Percentiles rank a stretch among this genome's conserved stretches.
Evolutionary conservation across 441 rosid species (phyloP).

Genomic region (Erodium chrysanthum): DNA sequence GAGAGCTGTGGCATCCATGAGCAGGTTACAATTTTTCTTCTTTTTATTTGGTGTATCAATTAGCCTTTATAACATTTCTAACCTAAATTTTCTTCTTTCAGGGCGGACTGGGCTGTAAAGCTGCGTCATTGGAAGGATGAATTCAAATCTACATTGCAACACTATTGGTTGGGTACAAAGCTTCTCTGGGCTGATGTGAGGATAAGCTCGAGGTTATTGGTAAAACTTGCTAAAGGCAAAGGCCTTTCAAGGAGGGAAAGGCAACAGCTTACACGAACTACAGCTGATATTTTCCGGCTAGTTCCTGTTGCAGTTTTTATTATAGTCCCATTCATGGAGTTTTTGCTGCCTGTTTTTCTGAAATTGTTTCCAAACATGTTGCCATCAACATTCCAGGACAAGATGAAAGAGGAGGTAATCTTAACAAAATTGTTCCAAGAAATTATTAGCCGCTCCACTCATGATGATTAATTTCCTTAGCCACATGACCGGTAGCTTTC

Average conservation of each 20-base stretch:
- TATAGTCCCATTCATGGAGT: conserved; percentile 51
- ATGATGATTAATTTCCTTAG: neutral
- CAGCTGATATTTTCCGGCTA: conserved; percentile 28
- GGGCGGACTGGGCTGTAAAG: conserved; percentile 67
- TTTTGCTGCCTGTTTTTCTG: conserved; percentile 67
- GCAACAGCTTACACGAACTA: conserved; percentile 24
- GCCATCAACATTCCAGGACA: conserved; percentile 97
- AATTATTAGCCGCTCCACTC: conserved; percentile 8
- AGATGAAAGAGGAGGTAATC: conserved; percentile 92
- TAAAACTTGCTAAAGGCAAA: conserved; percentile 25
- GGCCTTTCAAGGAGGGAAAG: conserved; percentile 28
- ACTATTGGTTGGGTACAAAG: conserved; percentile 88
- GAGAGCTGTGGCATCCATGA: conserved; percentile 87
- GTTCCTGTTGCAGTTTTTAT: conserved; percentile 27
- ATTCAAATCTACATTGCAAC: conserved; percentile 57
- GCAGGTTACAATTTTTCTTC: conserved; percentile 48
- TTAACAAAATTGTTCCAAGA: neutral
- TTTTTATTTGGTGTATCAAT: conserved; percentile 15
- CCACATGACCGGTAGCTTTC: neutral
- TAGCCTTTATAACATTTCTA: conserved; percentile 17
- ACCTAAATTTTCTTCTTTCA: conserved; percentile 22
- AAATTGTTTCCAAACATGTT: conserved; percentile 89
- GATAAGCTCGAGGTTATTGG: conserved; percentile 58
- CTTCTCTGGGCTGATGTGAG: conserved; percentile 85
- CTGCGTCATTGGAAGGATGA: conserved; percentile 58